Evolutionary conservation across 2,329 filamentous ascomycete genomes (phyloP), one percentile per base, ranked within the genome.

Genomic region (Colletotrichum sp.): DNA sequence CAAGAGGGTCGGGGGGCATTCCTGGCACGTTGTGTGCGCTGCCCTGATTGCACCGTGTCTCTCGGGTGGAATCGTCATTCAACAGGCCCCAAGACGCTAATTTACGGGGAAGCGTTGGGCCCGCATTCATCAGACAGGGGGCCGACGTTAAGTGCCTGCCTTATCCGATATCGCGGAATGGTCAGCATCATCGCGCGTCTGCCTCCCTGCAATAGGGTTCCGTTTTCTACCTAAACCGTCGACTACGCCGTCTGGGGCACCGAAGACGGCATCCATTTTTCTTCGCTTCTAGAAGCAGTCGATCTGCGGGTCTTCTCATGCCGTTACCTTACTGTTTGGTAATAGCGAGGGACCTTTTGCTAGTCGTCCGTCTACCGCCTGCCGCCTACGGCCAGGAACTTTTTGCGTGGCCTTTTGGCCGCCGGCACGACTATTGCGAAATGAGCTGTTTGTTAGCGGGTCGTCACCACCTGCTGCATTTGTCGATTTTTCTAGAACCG

Each of bases 241-340:
- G 26, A 66, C 43, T 12, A 34, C 6, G n/a, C 63, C 39, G 59
- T 65, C 66, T 71, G 66, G 59, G 69, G 55, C 55, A 67, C 69
- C 69, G 39, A 68, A 24, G 34, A 65, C 18, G 59, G 70, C 39
- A 28, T 43, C 64, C 73, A 43, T 48, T 32, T 67, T 57, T 64
- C n/a, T 63, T 43, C 28, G 48, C 48, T 77, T 77, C 76, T 77
- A 71, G 76, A 77, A 77, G 55, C n/a, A 66, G 64, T 68, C 64
- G 34, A 70, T 64, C 24, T 63, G 70, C 75, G 72, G 75, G 71
- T 55, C 70, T 39, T 60, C 18, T 24, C 32, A 72, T 55, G 71
- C 59, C 61, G 71, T 77, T 78, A 78, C 75, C 75, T 77, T 72
- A 77, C 75, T 59, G 67, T 78, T 78, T 75, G 75, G 75, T 78